These are phyloP conservation scores for Gentiana straminea DNA, from an alignment of 257 asterid species.

Conservation along the genomic window DNA sequence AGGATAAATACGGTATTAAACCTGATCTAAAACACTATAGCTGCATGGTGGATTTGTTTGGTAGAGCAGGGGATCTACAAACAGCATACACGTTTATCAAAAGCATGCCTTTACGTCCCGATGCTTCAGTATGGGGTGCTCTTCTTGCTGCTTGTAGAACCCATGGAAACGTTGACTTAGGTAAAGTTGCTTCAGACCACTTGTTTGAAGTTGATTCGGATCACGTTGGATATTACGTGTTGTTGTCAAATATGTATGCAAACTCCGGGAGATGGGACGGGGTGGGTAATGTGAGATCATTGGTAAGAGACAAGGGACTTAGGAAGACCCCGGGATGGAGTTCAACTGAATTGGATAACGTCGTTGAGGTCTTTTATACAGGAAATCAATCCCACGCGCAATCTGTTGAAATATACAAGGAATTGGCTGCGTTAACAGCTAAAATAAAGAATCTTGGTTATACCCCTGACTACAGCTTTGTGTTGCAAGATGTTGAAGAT, in stretches of 20 bases:
- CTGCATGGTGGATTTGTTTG: slow-evolving; percentile 70
- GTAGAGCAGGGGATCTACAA: slow-evolving; percentile 48
- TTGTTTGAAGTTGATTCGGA: slow-evolving; percentile 12
- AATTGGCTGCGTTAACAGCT: slow-evolving; percentile 31
- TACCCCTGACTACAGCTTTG: slow-evolving; percentile 59
- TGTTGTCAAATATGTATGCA: slow-evolving; percentile 75
- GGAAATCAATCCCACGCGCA: slow-evolving; percentile 58
- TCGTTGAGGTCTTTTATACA: slow-evolving; percentile 19
- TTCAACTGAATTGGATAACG: slow-evolving; percentile 14
- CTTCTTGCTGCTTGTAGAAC: slow-evolving; percentile 18
- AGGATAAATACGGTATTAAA: slow-evolving; percentile 34
- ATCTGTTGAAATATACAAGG: slow-evolving; percentile 39
- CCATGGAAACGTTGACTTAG: slow-evolving; percentile 14
- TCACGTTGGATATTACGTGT: slow-evolving; percentile 65
- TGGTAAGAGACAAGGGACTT: slow-evolving; percentile 15
- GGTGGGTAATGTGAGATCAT: slow-evolving; percentile 58
- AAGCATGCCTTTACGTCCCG: slow-evolving; percentile 17
- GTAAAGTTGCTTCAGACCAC: slow-evolving; percentile 12
- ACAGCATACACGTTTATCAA: slow-evolving; percentile 11
- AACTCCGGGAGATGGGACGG: slow-evolving; percentile 61
- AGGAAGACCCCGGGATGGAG: slow-evolving; percentile 24
- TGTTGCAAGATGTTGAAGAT: slow-evolving; percentile 75
- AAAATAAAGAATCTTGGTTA: slow-evolving; percentile 58
- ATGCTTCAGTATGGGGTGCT: slow-evolving; percentile 26
- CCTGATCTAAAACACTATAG: slow-evolving; percentile 60